These are phyloP conservation scores for Amanita polypyramis DNA, from an alignment of 768 basidiomycete species.

Conservation along the genomic window DNA sequence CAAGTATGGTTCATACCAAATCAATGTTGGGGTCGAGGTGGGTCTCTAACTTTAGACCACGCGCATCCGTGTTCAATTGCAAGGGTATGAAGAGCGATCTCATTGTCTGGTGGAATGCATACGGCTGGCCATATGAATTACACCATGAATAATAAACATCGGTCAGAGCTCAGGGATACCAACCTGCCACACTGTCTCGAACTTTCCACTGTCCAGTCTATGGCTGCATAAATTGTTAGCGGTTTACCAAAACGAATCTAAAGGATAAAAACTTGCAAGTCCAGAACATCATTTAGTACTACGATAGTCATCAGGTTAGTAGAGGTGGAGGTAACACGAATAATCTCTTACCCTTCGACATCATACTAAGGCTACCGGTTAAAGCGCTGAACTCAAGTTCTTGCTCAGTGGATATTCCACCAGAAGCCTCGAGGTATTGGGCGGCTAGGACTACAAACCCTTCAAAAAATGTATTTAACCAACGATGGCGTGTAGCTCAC, in stretches of 20 bases:
- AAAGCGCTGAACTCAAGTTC: conserved; percentile 85
- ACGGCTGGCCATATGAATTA: conserved; percentile 34
- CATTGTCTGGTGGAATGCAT: conserved; percentile 70
- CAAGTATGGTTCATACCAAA: conserved; percentile 26
- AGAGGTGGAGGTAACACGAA: conserved; percentile 6
- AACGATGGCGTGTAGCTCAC: conserved; percentile 24
- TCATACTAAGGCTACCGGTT: conserved; percentile 74
- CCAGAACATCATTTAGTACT: conserved; percentile 75
- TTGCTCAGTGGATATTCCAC: conserved; percentile 61
- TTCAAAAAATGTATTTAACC: conserved; percentile 8
- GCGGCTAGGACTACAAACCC: conserved; percentile 55
- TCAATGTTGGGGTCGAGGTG: conserved; percentile 63
- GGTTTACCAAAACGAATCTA: not conserved
- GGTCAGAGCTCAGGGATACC: conserved; percentile 5
- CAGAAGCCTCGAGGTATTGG: conserved; percentile 83
- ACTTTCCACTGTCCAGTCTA: conserved; percentile 80
- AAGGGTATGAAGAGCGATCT: conserved; percentile 64
- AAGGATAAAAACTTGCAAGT: conserved; percentile 42
- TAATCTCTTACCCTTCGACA: conserved; percentile 58
- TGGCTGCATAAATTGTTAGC: conserved; percentile 33
- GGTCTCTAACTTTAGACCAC: conserved; percentile 54
- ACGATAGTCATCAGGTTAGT: conserved; percentile 3
- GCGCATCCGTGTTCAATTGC: conserved; percentile 55
- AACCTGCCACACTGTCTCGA: conserved; percentile 56
- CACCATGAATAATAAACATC: not conserved